These are phyloP conservation scores for Carpinus viminea DNA, from an alignment of 306 rosid species.

Conservation along the genomic window DNA sequence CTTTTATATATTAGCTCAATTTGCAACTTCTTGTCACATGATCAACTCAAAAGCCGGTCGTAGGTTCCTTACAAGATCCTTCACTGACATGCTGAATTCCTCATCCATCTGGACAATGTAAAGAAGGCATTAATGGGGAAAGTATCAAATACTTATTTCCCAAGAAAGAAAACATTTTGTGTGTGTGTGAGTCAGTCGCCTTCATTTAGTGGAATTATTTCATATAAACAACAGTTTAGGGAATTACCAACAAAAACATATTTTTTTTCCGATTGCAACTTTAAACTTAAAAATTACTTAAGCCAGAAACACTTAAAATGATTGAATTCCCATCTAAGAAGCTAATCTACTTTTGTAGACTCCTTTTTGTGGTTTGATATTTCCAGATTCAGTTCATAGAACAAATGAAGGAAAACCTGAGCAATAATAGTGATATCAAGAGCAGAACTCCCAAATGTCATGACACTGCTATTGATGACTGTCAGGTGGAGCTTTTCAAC, in stretches of 20 bases:
- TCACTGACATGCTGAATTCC: conserved; percentile 63
- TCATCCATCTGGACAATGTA: conserved; percentile 66
- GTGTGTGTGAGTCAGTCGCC: not conserved
- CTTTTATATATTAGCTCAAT: conserved; percentile 17
- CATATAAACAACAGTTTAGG: not conserved
- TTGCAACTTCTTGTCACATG: conserved; percentile 42
- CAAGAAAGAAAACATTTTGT: not conserved
- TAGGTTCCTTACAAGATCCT: conserved; percentile 71
- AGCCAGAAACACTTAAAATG: too few species aligned
- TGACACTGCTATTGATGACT: conserved; percentile 61
- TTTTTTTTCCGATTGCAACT: not conserved
- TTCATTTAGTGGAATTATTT: not conserved
- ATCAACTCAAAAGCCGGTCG: conserved; percentile 52
- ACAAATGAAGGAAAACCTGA: conserved; percentile 47
- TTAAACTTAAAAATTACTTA: not conserved
- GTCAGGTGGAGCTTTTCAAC: conserved; percentile 71
- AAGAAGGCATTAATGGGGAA: not conserved
- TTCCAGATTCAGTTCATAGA: not conserved
- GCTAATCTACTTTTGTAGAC: not conserved
- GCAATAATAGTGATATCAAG: conserved; percentile 85
- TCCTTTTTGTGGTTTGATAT: not conserved
- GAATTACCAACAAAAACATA: not conserved
- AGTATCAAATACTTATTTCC: not conserved
- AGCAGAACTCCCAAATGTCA: conserved; percentile 77
- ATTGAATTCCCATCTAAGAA: not conserved